A percentile compares a stretch with the other conserved stretches of the same genome.
These are phyloP conservation scores for Dichotomopilus funicola DNA, from an alignment of 2,329 filamentous ascomycete genomes.

Conservation along the genomic window DNA sequence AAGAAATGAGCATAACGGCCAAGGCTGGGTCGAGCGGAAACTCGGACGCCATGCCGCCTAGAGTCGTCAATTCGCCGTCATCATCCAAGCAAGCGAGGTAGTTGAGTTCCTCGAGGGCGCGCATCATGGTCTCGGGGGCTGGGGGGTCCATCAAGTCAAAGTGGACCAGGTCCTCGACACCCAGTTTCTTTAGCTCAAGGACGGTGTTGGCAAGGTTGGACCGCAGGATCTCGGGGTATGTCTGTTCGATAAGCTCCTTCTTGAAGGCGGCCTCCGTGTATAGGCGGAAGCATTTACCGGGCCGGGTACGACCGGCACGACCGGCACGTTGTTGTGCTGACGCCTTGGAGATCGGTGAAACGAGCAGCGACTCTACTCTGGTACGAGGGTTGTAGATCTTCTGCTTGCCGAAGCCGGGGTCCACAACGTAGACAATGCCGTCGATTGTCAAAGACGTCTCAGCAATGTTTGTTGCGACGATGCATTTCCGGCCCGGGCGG, in stretches of 20 bases:
- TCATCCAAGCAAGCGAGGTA: slow-evolving; percentile 95
- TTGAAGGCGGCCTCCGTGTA: slow-evolving; percentile 97
- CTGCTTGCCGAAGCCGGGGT: slow-evolving; percentile 97
- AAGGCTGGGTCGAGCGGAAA: slow-evolving; percentile 92
- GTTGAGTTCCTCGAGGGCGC: slow-evolving; percentile 93
- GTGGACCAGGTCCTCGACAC: slow-evolving; percentile 90
- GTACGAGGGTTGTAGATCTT: slow-evolving; percentile 98
- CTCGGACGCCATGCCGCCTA: slow-evolving; percentile 84
- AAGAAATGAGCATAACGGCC: slow-evolving; percentile 96
- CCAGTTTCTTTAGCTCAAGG: slow-evolving; percentile 93
- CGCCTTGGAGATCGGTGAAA: slow-evolving; percentile 95
- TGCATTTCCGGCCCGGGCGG: slow-evolving; percentile 83
- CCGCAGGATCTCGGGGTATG: slow-evolving; percentile 89
- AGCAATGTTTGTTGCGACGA: slow-evolving; percentile 95
- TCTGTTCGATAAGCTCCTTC: slow-evolving; percentile 95
- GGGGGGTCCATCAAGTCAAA: slow-evolving; percentile 99
- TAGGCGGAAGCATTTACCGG: slow-evolving; percentile 95
- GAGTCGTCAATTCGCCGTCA: slow-evolving; percentile 81
- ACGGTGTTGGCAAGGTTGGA: slow-evolving; percentile 95
- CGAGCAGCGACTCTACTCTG: slow-evolving; percentile 91
- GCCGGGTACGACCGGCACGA: slow-evolving; percentile 97
- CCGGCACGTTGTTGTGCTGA: slow-evolving; percentile 95
- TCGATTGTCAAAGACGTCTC: slow-evolving; percentile 97
- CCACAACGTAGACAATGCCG: slow-evolving; percentile 98
- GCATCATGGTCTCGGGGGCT: slow-evolving; percentile 96